Base-by-base conservation (phyloP, 441 rosid species). In the Macaranga tanarius region DNA sequence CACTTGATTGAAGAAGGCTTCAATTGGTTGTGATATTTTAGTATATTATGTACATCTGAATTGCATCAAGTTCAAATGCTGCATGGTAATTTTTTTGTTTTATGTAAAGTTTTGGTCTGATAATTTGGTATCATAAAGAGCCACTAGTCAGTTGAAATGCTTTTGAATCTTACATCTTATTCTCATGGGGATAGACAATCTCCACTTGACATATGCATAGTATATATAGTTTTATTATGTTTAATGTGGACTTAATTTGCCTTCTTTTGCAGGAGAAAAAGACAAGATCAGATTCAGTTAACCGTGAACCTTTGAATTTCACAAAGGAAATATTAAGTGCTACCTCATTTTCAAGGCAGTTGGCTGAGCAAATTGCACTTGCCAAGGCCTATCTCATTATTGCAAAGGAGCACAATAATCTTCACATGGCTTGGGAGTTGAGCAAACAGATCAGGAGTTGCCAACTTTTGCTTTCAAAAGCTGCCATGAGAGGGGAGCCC, bases 351-450 rank as follows among this genome's bases (percentile, higher is more conserved):
- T 82, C 96, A 34, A 74, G 97, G 77, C 97, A 92, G 84, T 77
- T 95, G 77, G 86, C 90, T 6, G 99, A 88, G 79, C 99, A 95
- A 81, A 89, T 92, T 88, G 87, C 86, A 75, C 93, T 95, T 70
- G 99, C 96, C 75, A 95, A 95, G 81, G 97, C 98, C n/a, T 95
- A 90, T 80, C 92, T 95, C 74, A 79, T 95, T 69, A 89, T 95
- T 64, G 98, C 99, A 54, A 92, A 95, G 83, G 98, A 92, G 86
- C 97, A 91, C 79, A 89, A 86, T 59, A 92, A 91, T 73, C 92
- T 88, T 74, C 87, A 90, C 72, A 89, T 92, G 65, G 96, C 97
- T 48, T 95, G 99, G 98, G 89, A 87, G 78, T 82, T 91, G 82
- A 91, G 96, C 83, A 86, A 91, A 52, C 87, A 81, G 83, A 91